A percentile compares a stretch with the other conserved stretches of the same genome.
Evolutionary conservation across 2,329 filamentous ascomycete genomes (phyloP).

Genomic region (Colletotrichum karsti): DNA sequence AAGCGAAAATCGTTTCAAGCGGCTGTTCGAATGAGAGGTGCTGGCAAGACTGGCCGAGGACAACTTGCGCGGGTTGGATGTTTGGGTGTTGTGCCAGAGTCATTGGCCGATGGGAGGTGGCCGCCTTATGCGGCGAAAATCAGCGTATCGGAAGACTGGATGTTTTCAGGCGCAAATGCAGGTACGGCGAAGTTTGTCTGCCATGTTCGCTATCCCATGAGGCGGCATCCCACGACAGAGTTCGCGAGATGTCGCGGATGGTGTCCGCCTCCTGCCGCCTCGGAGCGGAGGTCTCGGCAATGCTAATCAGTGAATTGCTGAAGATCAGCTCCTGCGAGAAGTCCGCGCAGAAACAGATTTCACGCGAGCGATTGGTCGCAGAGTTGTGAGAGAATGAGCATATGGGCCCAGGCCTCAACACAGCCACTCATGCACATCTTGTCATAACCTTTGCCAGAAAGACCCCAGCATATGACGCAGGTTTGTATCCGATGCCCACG

Average conservation of each 20-base stretch:
- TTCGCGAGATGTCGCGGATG: background rate
- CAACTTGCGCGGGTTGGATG: background rate
- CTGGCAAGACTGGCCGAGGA: background rate
- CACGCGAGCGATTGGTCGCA: background rate
- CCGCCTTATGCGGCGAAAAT: background rate
- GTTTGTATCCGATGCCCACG: background rate
- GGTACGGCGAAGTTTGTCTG: background rate
- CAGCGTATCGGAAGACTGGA: background rate
- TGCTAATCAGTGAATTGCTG: background rate
- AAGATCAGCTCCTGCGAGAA: background rate
- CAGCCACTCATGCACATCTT: background rate
- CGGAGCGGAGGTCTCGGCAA: background rate
- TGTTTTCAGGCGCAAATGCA: background rate
- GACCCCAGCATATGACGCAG: background rate
- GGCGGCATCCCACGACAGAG: background rate
- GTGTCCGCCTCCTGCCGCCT: background rate
- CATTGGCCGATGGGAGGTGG: background rate
- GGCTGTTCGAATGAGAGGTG: background rate
- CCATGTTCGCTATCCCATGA: background rate
- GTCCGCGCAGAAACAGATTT: background rate
- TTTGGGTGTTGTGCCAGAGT: too few species aligned
- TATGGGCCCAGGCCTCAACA: background rate
- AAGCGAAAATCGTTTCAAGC: constrained; percentile 11
- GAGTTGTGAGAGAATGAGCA: background rate
- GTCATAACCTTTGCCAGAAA: background rate